Base-by-base conservation (phyloP, 805 yeast genomes). In the Zygoascus biomembranicola region DNA sequence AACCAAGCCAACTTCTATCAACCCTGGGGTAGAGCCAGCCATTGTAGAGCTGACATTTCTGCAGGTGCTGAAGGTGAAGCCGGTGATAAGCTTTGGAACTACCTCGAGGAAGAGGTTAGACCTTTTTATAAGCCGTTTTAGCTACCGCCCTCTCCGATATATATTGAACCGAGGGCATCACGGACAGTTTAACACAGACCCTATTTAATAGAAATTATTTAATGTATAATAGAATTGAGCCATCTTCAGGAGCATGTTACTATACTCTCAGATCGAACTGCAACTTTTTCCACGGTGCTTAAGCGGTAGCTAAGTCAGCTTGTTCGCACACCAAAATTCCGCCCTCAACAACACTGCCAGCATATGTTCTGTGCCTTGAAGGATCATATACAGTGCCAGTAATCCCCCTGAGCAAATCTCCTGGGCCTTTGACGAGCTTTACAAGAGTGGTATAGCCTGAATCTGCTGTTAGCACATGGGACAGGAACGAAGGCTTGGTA, bases 1-100 rank as follows among this genome's bases (percentile, higher is more conserved):
- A 63, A 71, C 10, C 62, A 67, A 39, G 75, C 75, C 1, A 65
- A 61, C 31, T 75, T 68, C 59, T 59, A 73, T 18, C 66, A 68
- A 13, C 77, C 81, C 3, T 76, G 70, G 68, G 81, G 81, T 0
- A 54, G 62, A 2, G 59, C 68, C 13, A 76, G 77, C 26, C 49
- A 46, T 2, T 57, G 69, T 19, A 64, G 78, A 57, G 54, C 57
- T 1, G 80, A 77, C 55, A 59, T 77, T 19, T 56, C 56, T 9
- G 66, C 58, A 2, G 71, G 69, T 1, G 57, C 66, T 41, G 61
- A 61, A 45, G 39, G 39, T 13, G 73, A 67, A 10, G 63, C 57
- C 18, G 75, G 72, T 2, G 61, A 60, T 19, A 63, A 63, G 46
- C 57, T 70, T 3, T 67, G 76, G 72, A 60, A 66, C 5, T 68